A percentile compares a stretch with the other conserved stretches of the same genome.
Conservation (phyloP, 768 basidiomycete species). For the Lactarius tabidus region DNA sequence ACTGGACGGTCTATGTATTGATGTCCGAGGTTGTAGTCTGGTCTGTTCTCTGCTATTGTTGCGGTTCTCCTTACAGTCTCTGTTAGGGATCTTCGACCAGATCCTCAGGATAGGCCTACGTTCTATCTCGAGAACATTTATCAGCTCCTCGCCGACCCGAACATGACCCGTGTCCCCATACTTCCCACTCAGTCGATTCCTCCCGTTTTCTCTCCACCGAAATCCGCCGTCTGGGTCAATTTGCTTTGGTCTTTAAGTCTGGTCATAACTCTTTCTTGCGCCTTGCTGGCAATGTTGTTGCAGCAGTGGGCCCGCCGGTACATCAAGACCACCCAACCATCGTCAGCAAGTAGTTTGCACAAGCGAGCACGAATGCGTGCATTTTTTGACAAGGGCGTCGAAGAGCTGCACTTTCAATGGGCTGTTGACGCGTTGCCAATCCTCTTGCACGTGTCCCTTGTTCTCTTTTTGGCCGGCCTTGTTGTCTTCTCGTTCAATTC, state of each 20-base stretch:
- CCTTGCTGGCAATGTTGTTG: background rate
- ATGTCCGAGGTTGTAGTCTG: background rate
- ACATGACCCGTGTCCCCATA: background rate
- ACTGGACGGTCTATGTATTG: background rate
- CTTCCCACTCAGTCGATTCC: background rate
- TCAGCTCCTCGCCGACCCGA: background rate
- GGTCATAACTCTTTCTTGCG: background rate
- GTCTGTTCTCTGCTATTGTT: background rate
- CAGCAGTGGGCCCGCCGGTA: background rate
- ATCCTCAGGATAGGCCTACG: background rate
- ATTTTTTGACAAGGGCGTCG: background rate
- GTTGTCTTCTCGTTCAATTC: background rate
- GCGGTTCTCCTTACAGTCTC: background rate
- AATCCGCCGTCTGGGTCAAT: background rate
- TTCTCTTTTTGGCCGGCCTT: conserved; percentile 17
- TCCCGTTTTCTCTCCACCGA: background rate
- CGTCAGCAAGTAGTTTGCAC: background rate
- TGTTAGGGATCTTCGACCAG: background rate
- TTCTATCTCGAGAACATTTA: background rate
- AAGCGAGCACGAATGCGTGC: background rate
- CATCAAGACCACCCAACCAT: background rate
- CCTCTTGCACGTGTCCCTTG: conserved; percentile 9
- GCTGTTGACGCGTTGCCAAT: background rate
- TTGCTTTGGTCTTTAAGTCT: background rate
- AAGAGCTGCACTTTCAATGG: background rate